Percentiles rank a stretch among this genome's conserved stretches.
These are phyloP conservation scores for Persicaria maculosa DNA, from an alignment of 148 eudicot genomes.

Conservation along the genomic window DNA sequence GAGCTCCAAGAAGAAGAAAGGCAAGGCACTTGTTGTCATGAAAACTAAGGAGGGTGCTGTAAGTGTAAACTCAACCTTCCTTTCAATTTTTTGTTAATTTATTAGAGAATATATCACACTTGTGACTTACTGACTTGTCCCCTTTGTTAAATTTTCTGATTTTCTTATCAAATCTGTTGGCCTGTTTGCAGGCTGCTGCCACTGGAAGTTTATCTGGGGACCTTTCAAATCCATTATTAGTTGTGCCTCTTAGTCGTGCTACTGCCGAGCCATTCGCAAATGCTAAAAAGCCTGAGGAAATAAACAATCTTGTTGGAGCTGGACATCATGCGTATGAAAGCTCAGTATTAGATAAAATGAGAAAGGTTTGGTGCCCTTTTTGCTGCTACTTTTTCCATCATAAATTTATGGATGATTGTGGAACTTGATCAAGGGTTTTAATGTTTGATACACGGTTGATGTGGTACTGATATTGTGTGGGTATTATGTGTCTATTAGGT, in stretches of 20 bases:
- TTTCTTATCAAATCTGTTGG: slow-evolving; percentile 1
- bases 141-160: neutral
- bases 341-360: slow-evolving; percentile 58
- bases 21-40: slow-evolving; percentile 64
- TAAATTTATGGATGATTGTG: neutral
- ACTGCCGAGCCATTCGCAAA: slow-evolving; percentile 27
- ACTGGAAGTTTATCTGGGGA: slow-evolving; percentile 52
- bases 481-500: neutral
- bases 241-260: slow-evolving; percentile 54
- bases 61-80: slow-evolving; percentile 14
- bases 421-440: neutral
- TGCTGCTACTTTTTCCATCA: neutral
- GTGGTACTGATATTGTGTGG: neutral
- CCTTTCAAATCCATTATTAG: slow-evolving; percentile 68
- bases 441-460: neutral
- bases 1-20: slow-evolving; percentile 51
- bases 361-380: slow-evolving; percentile 38
- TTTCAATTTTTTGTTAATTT: neutral
- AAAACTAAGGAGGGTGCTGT: slow-evolving; percentile 53
- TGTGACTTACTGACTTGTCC: neutral
- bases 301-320: slow-evolving; percentile 58
- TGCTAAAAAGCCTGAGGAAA: slow-evolving; percentile 28
- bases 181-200: slow-evolving; percentile 45
- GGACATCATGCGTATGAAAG: slow-evolving; percentile 59
- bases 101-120: neutral